phyloP scores from a whole-genome alignment of 2,329 filamentous ascomycete species.

The Cercospora janseana region DNA sequence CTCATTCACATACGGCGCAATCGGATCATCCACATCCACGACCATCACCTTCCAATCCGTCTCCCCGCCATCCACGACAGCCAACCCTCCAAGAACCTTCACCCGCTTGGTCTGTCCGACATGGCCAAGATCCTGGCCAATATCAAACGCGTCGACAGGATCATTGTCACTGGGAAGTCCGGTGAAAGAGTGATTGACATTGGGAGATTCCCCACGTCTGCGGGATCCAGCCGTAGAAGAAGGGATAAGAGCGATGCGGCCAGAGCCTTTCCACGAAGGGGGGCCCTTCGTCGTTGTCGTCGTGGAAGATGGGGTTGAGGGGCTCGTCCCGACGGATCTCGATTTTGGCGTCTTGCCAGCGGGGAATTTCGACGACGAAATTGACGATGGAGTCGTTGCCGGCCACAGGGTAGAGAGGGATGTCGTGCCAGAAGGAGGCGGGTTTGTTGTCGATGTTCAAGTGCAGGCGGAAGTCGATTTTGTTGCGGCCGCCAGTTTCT shows the following conservation, averaged over 20 bases:
- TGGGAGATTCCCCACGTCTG: slow-evolving; percentile 10
- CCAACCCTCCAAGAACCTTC: neutral
- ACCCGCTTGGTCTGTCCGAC: slow-evolving; percentile 1
- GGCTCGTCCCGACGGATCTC: slow-evolving; percentile 8
- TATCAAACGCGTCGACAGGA: slow-evolving; percentile 6
- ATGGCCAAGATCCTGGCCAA: slow-evolving; percentile 2
- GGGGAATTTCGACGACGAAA: slow-evolving; percentile 3
- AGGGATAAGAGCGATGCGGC: slow-evolving; percentile 8
- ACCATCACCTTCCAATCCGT: slow-evolving; percentile 7
- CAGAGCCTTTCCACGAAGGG: slow-evolving; percentile 5
- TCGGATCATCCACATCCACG: slow-evolving; percentile 1
- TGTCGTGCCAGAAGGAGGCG: slow-evolving; percentile 7
- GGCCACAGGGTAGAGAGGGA: neutral
- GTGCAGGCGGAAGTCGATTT: neutral
- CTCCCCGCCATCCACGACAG: slow-evolving; percentile 5
- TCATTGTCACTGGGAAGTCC: slow-evolving; percentile 3
- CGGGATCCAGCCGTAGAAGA: slow-evolving; percentile 7
- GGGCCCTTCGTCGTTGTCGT: slow-evolving; percentile 4
- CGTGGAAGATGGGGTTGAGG: slow-evolving; percentile 6
- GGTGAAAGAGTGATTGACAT: slow-evolving; percentile 6
- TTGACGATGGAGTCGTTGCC: slow-evolving; percentile 3
- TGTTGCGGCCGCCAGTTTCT: slow-evolving; percentile 7
- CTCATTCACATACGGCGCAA: slow-evolving; percentile 5
- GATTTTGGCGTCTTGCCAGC: slow-evolving; percentile 7
- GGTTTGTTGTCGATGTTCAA: slow-evolving; percentile 5